Conservation (phyloP, 108 stramenopile genomes). For the Skeletonema tropicum region DNA sequence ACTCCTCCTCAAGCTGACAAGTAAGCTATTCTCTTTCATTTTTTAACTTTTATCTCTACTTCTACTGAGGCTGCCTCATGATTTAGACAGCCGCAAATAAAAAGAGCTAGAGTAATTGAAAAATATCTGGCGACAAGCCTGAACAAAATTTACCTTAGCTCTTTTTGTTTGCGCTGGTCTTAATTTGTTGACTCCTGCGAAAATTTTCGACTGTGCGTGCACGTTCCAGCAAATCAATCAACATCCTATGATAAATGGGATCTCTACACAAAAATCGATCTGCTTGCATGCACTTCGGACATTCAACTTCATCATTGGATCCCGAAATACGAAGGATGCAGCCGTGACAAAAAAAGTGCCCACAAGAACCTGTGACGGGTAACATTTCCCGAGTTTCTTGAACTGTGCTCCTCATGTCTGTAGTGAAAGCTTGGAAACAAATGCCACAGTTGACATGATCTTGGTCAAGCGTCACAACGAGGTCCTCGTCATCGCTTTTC, state of each 20-base stretch:
- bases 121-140: no score
- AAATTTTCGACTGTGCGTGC: no score
- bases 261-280: background rate
- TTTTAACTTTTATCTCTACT: no score
- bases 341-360: background rate
- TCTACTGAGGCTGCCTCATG: no score
- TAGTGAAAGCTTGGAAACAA: background rate
- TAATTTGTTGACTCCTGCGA: no score
- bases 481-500: background rate
- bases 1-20: no score
- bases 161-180: no score
- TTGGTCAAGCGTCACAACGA: background rate
- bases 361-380: background rate
- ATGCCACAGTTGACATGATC: background rate
- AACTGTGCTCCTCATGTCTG: background rate
- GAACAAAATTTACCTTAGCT: no score
- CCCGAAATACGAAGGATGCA: background rate
- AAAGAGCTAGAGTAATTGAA: no score
- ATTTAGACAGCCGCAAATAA: no score
- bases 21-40: no score
- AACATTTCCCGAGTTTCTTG: background rate
- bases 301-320: background rate
- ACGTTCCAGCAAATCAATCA: constrained; percentile 1
- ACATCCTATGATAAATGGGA: background rate
- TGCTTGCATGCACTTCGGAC: background rate